Evolutionary conservation across 768 basidiomycete genomes (phyloP).

Genomic region (Boletellus emodensis): DNA sequence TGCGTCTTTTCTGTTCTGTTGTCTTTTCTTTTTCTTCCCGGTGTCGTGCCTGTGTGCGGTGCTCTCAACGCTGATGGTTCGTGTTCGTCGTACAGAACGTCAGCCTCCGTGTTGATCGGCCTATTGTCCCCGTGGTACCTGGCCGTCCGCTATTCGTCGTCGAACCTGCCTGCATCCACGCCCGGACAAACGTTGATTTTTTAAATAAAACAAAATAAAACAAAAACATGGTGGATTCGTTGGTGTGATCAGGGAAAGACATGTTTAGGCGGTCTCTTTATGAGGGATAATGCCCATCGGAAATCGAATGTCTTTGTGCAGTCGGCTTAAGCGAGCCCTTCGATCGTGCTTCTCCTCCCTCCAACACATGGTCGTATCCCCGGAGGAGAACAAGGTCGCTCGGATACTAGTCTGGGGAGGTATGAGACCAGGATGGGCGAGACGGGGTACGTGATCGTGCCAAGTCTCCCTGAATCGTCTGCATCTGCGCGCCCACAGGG

Average conservation of each 20-base stretch:
- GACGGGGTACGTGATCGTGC: constrained; percentile 4
- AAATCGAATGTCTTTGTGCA: not conserved
- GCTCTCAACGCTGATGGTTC: not conserved
- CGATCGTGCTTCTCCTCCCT: not conserved
- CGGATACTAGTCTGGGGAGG: not conserved
- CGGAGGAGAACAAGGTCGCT: not conserved
- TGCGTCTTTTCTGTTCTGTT: constrained; percentile 12
- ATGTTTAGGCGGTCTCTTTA: not conserved
- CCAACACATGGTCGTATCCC: constrained; percentile 1
- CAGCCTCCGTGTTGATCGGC: not conserved
- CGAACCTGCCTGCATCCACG: not conserved
- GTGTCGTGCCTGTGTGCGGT: too few relatives aligned
- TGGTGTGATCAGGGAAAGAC: not conserved
- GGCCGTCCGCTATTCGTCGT: not conserved
- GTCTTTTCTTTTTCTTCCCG: too few relatives aligned
- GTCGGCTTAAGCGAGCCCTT: not conserved
- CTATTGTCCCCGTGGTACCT: not conserved
- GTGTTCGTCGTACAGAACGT: constrained; percentile 5
- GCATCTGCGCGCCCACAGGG: not conserved
- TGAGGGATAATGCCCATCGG: not conserved
- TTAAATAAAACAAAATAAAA: too few relatives aligned
- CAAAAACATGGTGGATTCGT: not conserved
- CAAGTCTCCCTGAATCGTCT: not conserved
- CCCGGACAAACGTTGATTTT: too few relatives aligned
- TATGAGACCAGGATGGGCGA: not conserved